These are phyloP conservation scores for Arbutus unedo DNA, from an alignment of 148 eudicot genomes.

Conservation along the genomic window DNA sequence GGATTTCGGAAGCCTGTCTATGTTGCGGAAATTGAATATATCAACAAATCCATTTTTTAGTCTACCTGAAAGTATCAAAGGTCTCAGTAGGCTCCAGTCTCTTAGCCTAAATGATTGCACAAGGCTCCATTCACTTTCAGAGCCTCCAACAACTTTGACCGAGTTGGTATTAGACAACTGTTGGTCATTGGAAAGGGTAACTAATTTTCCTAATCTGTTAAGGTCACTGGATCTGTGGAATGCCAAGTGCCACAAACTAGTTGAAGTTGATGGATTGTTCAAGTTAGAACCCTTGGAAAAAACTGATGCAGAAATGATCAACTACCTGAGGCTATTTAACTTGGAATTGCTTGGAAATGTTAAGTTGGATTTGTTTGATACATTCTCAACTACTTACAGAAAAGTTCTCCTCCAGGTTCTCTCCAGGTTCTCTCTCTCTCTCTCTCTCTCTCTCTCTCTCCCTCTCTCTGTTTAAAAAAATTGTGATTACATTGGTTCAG, in stretches of 20 bases:
- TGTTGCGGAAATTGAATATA: too few relatives aligned
- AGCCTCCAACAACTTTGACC: too few relatives aligned
- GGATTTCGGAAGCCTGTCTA: too few relatives aligned
- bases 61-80: too few relatives aligned
- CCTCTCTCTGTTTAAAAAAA: not conserved
- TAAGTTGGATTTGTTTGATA: not conserved
- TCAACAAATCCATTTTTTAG: too few relatives aligned
- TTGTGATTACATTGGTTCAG: not conserved
- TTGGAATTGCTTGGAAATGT: not conserved
- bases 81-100: too few relatives aligned
- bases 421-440: conserved; percentile 13
- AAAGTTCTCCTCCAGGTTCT: conserved; percentile 2
- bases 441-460: not conserved
- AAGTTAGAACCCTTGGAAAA: not conserved
- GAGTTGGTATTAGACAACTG: too few relatives aligned
- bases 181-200: too few relatives aligned
- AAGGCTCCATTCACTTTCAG: too few relatives aligned
- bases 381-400: not conserved
- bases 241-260: not conserved
- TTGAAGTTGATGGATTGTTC: conserved; percentile 5
- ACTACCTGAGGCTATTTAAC: conserved; percentile 1
- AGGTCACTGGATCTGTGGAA: too few relatives aligned
- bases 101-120: too few relatives aligned
- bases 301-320: conserved; percentile 7
- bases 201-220: too few relatives aligned